Base-by-base conservation (phyloP, 208 protist genomes). In the Acanthamoeba sp. region DNA sequence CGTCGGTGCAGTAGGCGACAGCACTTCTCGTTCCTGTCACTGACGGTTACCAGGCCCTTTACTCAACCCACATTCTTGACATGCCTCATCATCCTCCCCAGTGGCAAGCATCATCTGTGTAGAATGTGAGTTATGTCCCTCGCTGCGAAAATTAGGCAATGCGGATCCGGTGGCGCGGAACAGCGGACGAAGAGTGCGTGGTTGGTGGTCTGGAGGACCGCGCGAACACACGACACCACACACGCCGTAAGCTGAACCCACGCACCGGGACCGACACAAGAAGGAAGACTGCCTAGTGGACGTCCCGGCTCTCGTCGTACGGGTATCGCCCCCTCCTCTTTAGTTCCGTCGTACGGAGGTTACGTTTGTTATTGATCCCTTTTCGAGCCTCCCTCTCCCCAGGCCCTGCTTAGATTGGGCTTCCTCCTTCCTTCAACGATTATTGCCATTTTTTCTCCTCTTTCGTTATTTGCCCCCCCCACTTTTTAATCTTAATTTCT, bases 111-210 rank as follows among this genome's bases (percentile, higher is more conserved):
- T n/a, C n/a, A n/a, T n/a, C n/a, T 48, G 42, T 3, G 42, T 10
- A 48, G 10, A 48, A 50, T 50, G 10, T 50, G 45, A 7, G 5
- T 6, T 20, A 50, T 50, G 1, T 50, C 1, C 1, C 0, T 50
- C 9, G 45, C 45, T 6, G 45, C 45, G 10, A 14, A 50, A 50
- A 50, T 50, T 50, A 14, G 45, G 18, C 0, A 50, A 14, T 7
- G 45, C 45, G 10, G 45, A 50, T 50, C 45, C 45, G 45, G 18
- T 14, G 45, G 45, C n/a, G n/a, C 40, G 40, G 73, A 84, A 84
- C 73, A 14, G 38, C 24, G 27, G 40, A 52, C 73, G 73, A 84
- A 84, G 73, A 84, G n/a, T 84, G 36, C 73, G 73, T n/a, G 40
- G 73, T 52, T 84, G 73, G 32, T 84, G 73, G 69, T 45, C 69